Base-by-base conservation (phyloP, 768 basidiomycete species). In the Suillus subluteus region DNA sequence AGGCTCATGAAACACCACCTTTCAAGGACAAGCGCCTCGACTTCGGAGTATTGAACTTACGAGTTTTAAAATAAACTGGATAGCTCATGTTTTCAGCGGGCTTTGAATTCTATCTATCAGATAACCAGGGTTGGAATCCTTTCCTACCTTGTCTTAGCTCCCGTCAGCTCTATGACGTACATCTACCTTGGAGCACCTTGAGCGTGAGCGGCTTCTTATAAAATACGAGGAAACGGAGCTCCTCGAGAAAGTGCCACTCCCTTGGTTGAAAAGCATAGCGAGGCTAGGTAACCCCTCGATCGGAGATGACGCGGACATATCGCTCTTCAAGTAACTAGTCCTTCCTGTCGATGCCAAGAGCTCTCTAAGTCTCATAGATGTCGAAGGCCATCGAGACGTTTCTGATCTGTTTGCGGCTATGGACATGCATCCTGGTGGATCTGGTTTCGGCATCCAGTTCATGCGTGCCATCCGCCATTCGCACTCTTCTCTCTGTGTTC, bases 61-160 rank as follows among this genome's bases (percentile, higher is more conserved):
- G 18, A 71, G 75, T 41, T 32, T 79, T 79, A 72, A 73, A 44
- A 68, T 82, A 55, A 68, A 74, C 6, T 80, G 82, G 79, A 72
- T 76, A 26, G 80, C 78, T 1, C 67, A 75, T 4, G 66, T 81
- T 13, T 71, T 84, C 37, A 64, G 64, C 55, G 73, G 74, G 62
- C 75, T 85, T 11, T 77, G 75, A n/a, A 73, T 75, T 62, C 73
- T 84, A 67, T 62, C 73, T 84, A 67, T 84, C 13, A 70, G 77
- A 52, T 65, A 78, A 66, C 69, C 79, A 9, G 66, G 73, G 18
- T 32, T 32, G 6, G 54, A 68, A 12, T 67, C 46, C 72, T 32
- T 71, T 76, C 8, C 73, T 75, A 38, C 63, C 44, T 26, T 26
- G 26, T 26, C 26, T 26, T 26, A 26, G 26, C 26, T 26, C 26